A percentile compares a stretch with the other conserved stretches of the same genome.
phyloP scores from a whole-genome alignment of 768 basidiomycete genomes.

The Phlebiopsis gigantea region DNA sequence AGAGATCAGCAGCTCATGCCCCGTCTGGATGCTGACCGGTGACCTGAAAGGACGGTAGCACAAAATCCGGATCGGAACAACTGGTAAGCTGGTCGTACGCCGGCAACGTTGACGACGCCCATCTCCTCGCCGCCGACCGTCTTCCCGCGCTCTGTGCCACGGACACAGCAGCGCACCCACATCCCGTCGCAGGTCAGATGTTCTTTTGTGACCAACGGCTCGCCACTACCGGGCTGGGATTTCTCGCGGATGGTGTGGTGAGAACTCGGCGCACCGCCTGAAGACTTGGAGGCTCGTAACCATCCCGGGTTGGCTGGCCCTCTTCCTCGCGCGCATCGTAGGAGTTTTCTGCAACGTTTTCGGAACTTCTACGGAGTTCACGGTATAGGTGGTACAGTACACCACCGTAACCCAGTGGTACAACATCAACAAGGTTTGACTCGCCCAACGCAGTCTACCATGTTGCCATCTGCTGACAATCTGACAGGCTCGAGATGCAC shows the following conservation, averaged over 20 bases:
- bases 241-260: conserved; percentile 39
- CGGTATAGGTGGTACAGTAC: conserved; percentile 35
- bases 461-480: neutral
- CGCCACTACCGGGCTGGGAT: conserved; percentile 49
- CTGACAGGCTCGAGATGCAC: conserved; percentile 35
- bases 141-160: conserved; percentile 20
- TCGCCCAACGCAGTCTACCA: neutral
- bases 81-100: conserved; percentile 48
- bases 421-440: conserved; percentile 33
- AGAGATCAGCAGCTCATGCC: conserved; percentile 41
- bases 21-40: conserved; percentile 32
- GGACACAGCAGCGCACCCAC: conserved; percentile 16
- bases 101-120: conserved; percentile 47
- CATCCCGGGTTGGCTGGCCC: conserved; percentile 29
- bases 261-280: conserved; percentile 16
- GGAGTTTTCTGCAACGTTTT: conserved; percentile 30
- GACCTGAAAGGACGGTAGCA: conserved; percentile 40
- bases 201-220: conserved; percentile 49
- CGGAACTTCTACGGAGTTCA: conserved; percentile 41
- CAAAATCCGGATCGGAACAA: conserved; percentile 45
- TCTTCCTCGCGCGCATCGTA: conserved; percentile 31
- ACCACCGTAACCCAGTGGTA: conserved; percentile 38
- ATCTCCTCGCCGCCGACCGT: conserved; percentile 43
- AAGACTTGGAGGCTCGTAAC: conserved; percentile 17
- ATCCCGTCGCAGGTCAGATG: conserved; percentile 41